phyloP scores from a whole-genome alignment of 148 eudicot species.

The Chenopodium album region DNA sequence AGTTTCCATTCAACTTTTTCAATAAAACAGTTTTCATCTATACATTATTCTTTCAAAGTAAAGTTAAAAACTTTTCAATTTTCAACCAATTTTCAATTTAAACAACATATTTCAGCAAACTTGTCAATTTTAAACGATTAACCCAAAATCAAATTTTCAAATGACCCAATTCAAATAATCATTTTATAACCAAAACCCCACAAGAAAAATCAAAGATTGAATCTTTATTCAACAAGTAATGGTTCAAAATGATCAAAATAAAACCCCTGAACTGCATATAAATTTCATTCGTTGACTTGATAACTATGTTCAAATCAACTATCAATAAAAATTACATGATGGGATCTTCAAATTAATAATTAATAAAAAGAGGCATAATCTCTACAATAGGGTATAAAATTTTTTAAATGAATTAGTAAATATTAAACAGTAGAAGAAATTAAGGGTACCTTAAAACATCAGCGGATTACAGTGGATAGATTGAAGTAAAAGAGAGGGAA shows the following conservation, averaged over 20 bases:
- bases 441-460: conserved; percentile 20
- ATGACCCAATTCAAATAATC: conserved; percentile 12
- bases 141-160: neutral
- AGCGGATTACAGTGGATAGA: neutral
- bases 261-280: neutral
- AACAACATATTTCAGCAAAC: too few species aligned
- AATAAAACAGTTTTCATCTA: neutral
- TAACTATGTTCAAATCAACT: neutral
- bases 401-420: neutral
- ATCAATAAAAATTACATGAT: neutral
- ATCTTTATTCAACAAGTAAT: neutral
- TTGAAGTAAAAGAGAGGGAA: neutral
- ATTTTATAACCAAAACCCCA: conserved; percentile 22
- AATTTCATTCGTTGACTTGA: neutral
- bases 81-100: too few species aligned
- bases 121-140: neutral
- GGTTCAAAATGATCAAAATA: neutral
- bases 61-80: neutral
- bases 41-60: neutral
- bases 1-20: neutral
- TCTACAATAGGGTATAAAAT: neutral
- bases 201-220: neutral
- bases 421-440: neutral
- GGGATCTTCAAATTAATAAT: neutral
- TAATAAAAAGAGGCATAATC: neutral